A percentile compares a stretch with the other conserved stretches of the same genome.
Evolutionary conservation across 2,329 filamentous ascomycete genomes (phyloP).

Genomic region (Colletotrichum orchidophilum): DNA sequence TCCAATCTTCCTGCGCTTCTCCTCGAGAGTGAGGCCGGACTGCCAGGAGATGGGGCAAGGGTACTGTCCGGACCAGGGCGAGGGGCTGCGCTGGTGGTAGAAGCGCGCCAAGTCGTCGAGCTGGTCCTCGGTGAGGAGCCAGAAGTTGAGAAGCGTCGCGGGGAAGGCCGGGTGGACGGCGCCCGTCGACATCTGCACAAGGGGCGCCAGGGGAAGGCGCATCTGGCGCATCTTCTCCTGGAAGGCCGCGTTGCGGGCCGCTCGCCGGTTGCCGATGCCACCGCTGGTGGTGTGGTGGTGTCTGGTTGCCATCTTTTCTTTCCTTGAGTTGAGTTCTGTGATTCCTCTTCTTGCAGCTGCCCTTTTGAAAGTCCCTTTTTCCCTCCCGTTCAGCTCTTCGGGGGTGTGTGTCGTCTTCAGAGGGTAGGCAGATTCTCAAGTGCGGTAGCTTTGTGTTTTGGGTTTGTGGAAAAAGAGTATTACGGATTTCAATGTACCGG

Average conservation of each 20-base stretch:
- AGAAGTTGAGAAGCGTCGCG: constrained; percentile 73
- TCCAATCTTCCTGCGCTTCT: constrained; percentile 78
- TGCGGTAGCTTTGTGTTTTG: background rate
- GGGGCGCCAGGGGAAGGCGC: constrained; percentile 71
- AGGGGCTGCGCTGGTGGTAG: constrained; percentile 75
- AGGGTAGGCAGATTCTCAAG: background rate
- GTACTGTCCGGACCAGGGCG: constrained; percentile 66
- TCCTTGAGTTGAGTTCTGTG: background rate
- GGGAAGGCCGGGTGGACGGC: constrained; percentile 73
- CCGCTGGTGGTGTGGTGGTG: constrained; percentile 25
- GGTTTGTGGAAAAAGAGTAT: background rate
- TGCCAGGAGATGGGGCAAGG: constrained; percentile 75
- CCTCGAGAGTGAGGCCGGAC: constrained; percentile 61
- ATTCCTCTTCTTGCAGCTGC: background rate
- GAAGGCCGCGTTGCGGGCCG: constrained; percentile 60
- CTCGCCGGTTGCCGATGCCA: constrained; percentile 47
- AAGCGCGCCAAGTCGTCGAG: constrained; percentile 76
- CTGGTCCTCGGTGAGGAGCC: constrained; percentile 76
- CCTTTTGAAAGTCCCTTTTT: background rate
- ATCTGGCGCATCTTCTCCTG: constrained; percentile 71
- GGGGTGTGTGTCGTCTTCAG: too few species aligned
- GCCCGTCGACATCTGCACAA: constrained; percentile 71
- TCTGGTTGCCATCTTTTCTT: constrained; percentile 27
- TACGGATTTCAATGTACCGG: background rate
- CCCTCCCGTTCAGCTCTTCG: background rate